phyloP scores from a whole-genome alignment of 208 protist species.

The Wallacemonas rigidus region DNA sequence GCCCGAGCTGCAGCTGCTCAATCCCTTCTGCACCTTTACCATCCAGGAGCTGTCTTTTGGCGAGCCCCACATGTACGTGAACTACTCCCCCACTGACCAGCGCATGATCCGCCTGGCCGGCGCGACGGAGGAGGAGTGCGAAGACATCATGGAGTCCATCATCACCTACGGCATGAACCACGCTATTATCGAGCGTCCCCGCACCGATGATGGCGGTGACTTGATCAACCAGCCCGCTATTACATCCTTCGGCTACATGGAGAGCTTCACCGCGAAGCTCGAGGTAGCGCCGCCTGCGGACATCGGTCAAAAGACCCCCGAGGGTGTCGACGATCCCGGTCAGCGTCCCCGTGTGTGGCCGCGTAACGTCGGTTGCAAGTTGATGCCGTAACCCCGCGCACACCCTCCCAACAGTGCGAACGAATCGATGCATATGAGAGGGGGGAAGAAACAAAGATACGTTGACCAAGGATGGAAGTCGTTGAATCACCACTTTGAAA shows the following conservation, averaged over 20 bases:
- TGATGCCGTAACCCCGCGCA: slow-evolving; percentile 66
- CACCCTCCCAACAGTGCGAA: too few species aligned
- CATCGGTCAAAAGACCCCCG: slow-evolving; percentile 79
- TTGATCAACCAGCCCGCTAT: slow-evolving; percentile 86
- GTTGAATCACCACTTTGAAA: too few species aligned
- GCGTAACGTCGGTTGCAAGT: slow-evolving; percentile 83
- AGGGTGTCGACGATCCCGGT: slow-evolving; percentile 89
- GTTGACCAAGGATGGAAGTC: too few species aligned
- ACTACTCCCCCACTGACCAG: slow-evolving; percentile 88
- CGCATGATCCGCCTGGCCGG: slow-evolving; percentile 88
- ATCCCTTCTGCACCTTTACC: slow-evolving; percentile 88
- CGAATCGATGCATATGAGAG: too few species aligned
- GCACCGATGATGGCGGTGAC: slow-evolving; percentile 87
- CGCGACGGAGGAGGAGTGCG: slow-evolving; percentile 89
- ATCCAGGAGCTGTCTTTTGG: slow-evolving; percentile 91
- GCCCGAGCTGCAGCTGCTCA: slow-evolving; percentile 89
- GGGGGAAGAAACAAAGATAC: neutral
- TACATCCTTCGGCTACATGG: slow-evolving; percentile 87
- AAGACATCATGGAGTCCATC: slow-evolving; percentile 90
- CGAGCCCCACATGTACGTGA: slow-evolving; percentile 91
- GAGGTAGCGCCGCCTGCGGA: slow-evolving; percentile 82
- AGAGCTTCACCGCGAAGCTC: slow-evolving; percentile 87
- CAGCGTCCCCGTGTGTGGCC: slow-evolving; percentile 87
- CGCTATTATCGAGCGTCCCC: slow-evolving; percentile 82
- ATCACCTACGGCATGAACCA: slow-evolving; percentile 91